Conservation (phyloP, 148 eudicot species). For the Amaranthus cruentus region DNA sequence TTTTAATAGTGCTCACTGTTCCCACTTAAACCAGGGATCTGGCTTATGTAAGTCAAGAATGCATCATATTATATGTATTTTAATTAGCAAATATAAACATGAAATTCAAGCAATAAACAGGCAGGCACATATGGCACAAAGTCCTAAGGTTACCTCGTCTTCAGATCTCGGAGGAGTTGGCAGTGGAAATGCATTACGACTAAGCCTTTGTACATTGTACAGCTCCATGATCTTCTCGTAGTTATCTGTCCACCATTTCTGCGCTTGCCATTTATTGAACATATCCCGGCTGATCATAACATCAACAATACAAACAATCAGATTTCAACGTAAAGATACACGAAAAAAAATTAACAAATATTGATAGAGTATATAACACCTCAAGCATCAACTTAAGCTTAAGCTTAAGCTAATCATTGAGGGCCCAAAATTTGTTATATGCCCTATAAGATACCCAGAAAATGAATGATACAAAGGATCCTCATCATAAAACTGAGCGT, state of each 20-base stretch:
- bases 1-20: neutral
- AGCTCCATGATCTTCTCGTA: constrained; percentile 88
- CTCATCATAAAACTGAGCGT: neutral
- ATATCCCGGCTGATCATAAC: constrained; percentile 68
- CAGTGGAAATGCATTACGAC: constrained; percentile 85
- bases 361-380: too few species aligned
- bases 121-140: neutral
- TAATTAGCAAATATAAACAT: neutral
- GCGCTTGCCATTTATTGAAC: constrained; percentile 96
- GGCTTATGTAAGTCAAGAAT: neutral
- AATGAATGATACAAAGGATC: too few species aligned
- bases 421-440: too few species aligned
- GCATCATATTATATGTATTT: neutral
- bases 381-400: too few species aligned
- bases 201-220: constrained; percentile 85
- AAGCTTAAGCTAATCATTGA: too few species aligned
- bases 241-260: constrained; percentile 97
- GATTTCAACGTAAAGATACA: neutral
- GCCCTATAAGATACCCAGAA: too few species aligned
- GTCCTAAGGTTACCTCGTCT: constrained; percentile 49
- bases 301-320: constrained; percentile 15
- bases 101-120: neutral
- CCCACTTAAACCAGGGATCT: neutral
- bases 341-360: too few species aligned
- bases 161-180: constrained; percentile 66